phyloP scores from a whole-genome alignment of 2,329 filamentous ascomycete genomes.

The Tolypocladium ovalisporum region DNA sequence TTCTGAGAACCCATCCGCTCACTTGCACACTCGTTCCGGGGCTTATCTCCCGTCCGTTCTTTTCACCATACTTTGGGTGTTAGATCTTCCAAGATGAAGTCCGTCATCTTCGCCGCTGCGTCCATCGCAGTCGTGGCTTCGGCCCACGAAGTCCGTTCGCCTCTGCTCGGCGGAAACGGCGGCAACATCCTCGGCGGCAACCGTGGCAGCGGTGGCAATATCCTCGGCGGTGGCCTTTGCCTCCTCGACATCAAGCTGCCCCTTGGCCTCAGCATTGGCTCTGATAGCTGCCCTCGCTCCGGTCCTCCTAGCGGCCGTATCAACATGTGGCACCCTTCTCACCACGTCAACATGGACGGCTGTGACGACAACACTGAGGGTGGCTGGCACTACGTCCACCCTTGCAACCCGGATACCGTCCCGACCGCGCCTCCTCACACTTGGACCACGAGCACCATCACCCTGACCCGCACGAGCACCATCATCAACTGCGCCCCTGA shows the following conservation, averaged over 20 bases:
- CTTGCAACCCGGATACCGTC: conserved; percentile 6
- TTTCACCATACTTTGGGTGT: conserved; percentile 3
- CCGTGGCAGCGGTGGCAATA: too few relatives aligned
- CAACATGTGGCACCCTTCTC: conserved; percentile 25
- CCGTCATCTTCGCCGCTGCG: conserved; percentile 10
- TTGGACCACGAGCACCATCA: conserved; percentile 32
- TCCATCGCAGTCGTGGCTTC: conserved; percentile 6
- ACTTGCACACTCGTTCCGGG: conserved; percentile 8
- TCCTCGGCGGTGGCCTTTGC: conserved; percentile 4
- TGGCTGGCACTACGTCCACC: conserved; percentile 26
- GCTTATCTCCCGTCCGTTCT: conserved; percentile 11
- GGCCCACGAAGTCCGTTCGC: conserved; percentile 7
- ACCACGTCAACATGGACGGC: conserved; percentile 23
- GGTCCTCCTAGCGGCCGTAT: conserved; percentile 14
- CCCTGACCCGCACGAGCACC: conserved; percentile 25
- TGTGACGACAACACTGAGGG: conserved; percentile 19
- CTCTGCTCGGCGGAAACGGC: conserved; percentile 3
- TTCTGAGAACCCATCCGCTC: conserved; percentile 2
- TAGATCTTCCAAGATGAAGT: conserved; percentile 11
- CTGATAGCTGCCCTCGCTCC: conserved; percentile 9
- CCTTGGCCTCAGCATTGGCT: conserved; percentile 5
- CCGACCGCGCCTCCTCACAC: conserved; percentile 12
- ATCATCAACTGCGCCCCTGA: conserved; percentile 26
- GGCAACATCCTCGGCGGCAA: too few relatives aligned
- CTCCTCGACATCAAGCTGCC: conserved; percentile 8